phyloP scores from a whole-genome alignment of 2,329 filamentous ascomycete genomes.

The Diplodia scrobiculata region DNA sequence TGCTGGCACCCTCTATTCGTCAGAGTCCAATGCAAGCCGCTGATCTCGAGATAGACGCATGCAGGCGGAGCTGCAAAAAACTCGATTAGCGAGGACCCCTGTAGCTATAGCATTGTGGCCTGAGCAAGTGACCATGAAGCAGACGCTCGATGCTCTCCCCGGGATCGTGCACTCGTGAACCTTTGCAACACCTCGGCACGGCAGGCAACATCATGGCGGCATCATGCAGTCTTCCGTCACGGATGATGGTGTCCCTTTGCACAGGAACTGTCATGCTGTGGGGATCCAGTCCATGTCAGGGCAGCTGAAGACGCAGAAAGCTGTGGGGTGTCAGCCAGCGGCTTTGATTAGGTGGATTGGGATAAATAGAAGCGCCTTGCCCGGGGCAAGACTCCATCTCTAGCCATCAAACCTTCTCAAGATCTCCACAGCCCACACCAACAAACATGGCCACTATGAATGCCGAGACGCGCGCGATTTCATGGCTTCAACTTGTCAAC shows the following conservation, averaged over 20 bases:
- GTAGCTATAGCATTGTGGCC: conserved; percentile 8
- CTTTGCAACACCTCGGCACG: conserved; percentile 16
- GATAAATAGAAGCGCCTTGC: background rate
- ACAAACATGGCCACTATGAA: background rate
- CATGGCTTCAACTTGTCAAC: background rate
- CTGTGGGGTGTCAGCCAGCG: background rate
- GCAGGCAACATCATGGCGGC: background rate
- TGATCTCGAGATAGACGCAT: conserved; percentile 4
- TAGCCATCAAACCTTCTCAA: background rate
- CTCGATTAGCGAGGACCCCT: background rate
- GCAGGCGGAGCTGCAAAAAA: conserved; percentile 5
- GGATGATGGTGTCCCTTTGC: background rate
- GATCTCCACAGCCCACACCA: background rate
- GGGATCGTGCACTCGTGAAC: conserved; percentile 10
- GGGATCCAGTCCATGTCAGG: background rate
- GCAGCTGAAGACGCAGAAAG: background rate
- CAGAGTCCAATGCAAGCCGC: background rate
- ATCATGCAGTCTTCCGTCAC: conserved; percentile 6
- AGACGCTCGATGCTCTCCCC: background rate
- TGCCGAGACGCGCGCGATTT: background rate
- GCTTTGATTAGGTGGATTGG: background rate
- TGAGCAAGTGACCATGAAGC: conserved; percentile 12
- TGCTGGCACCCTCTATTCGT: conserved; percentile 1
- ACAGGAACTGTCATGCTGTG: background rate
- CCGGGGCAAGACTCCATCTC: background rate